These are phyloP conservation scores for Mycena epipterygia DNA, from an alignment of 768 basidiomycete genomes.

Conservation along the genomic window DNA sequence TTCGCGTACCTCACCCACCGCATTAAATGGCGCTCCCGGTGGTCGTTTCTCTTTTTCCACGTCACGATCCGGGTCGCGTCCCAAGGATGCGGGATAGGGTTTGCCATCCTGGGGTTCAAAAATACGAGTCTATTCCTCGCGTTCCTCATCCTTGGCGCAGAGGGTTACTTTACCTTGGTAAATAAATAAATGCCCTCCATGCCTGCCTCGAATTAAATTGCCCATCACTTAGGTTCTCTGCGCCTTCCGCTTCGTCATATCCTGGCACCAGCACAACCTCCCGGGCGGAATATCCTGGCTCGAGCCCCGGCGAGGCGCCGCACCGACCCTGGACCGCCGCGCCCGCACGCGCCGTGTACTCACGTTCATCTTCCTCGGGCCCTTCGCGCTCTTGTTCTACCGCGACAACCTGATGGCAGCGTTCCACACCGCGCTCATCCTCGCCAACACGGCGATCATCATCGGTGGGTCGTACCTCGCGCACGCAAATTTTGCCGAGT, in stretches of 20 bases:
- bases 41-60: constrained; percentile 23
- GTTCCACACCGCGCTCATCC: constrained; percentile 47
- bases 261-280: constrained; percentile 35
- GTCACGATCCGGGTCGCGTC: constrained; percentile 29
- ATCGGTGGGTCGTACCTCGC: constrained; percentile 49
- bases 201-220: no score
- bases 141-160: constrained; percentile 26
- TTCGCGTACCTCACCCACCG: constrained; percentile 17
- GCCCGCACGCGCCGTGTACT: constrained; percentile 7
- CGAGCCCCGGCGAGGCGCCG: constrained; percentile 41
- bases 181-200: background rate
- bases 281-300: constrained; percentile 49
- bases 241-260: constrained; percentile 31
- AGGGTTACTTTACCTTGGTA: constrained; percentile 30
- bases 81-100: constrained; percentile 25
- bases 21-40: constrained; percentile 29
- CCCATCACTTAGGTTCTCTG: constrained; percentile 20
- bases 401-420: constrained; percentile 45
- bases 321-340: background rate
- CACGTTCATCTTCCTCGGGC: constrained; percentile 36
- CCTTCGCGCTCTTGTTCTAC: constrained; percentile 41
- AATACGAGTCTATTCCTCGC: constrained; percentile 23
- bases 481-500: constrained; percentile 34
- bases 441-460: constrained; percentile 50
- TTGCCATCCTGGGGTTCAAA: constrained; percentile 11